These are phyloP conservation scores for Zangia roseola DNA, from an alignment of 768 basidiomycete species.

Conservation along the genomic window DNA sequence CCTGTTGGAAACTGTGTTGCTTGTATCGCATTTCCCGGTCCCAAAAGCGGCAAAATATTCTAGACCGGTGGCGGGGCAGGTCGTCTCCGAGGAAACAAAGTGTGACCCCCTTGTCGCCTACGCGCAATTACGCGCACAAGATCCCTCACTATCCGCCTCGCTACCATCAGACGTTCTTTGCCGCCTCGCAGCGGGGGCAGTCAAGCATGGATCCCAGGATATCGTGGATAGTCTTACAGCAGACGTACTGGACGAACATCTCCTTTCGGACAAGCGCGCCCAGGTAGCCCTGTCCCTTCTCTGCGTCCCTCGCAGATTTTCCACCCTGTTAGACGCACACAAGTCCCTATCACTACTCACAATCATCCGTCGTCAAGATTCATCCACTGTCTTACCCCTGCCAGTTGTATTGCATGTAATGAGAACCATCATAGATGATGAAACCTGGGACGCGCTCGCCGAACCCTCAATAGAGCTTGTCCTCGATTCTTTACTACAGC, in stretches of 20 bases:
- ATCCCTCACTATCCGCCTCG: constrained; percentile 19
- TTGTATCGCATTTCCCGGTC: constrained; percentile 28
- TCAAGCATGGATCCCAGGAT: constrained; percentile 28
- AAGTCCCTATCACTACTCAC: constrained; percentile 23
- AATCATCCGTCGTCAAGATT: constrained; percentile 16
- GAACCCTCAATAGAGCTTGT: constrained; percentile 25
- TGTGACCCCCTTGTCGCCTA: constrained; percentile 30
- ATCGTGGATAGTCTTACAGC: constrained; percentile 39
- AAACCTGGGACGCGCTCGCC: constrained; percentile 16
- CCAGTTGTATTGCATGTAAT: constrained; percentile 18
- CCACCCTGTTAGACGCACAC: constrained; percentile 21
- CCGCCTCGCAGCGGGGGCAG: constrained; percentile 31
- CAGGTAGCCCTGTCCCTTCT: constrained; percentile 28
- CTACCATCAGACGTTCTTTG: constrained; percentile 29
- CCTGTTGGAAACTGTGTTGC: constrained; percentile 27
- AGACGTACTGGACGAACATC: constrained; percentile 37
- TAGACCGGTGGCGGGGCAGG: constrained; percentile 9
- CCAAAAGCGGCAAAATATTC: constrained; percentile 16
- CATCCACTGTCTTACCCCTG: constrained; percentile 8
- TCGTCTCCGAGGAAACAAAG: constrained; percentile 15
- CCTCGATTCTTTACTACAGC: constrained; percentile 32
- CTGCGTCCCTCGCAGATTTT: constrained; percentile 18
- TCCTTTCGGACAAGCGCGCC: constrained; percentile 21
- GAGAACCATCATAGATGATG: constrained; percentile 21
- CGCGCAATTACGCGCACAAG: constrained; percentile 24